These are phyloP conservation scores for Biscogniauxia mediterranea DNA, from an alignment of 2,329 filamentous ascomycete genomes.

Conservation along the genomic window DNA sequence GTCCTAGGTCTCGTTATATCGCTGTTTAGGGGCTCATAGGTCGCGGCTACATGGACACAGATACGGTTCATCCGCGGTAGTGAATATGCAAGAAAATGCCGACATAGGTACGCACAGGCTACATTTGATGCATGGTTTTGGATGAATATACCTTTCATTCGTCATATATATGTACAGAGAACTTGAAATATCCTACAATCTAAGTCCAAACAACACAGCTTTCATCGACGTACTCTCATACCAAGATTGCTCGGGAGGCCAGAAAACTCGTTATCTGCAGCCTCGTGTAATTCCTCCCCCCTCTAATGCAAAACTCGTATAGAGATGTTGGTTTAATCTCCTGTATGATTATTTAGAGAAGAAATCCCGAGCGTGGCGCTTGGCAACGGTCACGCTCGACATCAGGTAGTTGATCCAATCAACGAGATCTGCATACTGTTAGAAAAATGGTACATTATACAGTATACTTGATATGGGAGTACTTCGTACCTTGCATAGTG, in stretches of 20 bases:
- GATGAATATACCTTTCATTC: neutral
- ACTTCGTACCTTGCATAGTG: neutral
- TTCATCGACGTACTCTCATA: neutral
- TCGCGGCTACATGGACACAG: too few relatives aligned
- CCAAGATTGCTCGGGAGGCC: too few relatives aligned
- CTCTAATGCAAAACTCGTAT: too few relatives aligned
- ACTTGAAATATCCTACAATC: neutral
- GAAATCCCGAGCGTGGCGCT: neutral
- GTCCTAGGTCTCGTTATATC: too few relatives aligned
- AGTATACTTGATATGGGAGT: neutral
- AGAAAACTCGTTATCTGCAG: too few relatives aligned
- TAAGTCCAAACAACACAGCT: neutral
- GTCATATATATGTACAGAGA: neutral
- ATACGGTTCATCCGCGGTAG: too few relatives aligned
- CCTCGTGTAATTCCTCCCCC: too few relatives aligned
- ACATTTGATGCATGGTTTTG: neutral
- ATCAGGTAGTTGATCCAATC: constrained; percentile 1
- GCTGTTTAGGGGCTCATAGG: too few relatives aligned
- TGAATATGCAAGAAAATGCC: neutral
- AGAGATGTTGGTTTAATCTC: too few relatives aligned
- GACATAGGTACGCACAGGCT: neutral
- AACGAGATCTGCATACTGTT: neutral
- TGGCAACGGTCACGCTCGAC: neutral
- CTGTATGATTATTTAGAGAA: neutral
- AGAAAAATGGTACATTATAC: neutral